Conservation (phyloP, 2,329 filamentous ascomycete genomes). For the Venturia aucupariae region DNA sequence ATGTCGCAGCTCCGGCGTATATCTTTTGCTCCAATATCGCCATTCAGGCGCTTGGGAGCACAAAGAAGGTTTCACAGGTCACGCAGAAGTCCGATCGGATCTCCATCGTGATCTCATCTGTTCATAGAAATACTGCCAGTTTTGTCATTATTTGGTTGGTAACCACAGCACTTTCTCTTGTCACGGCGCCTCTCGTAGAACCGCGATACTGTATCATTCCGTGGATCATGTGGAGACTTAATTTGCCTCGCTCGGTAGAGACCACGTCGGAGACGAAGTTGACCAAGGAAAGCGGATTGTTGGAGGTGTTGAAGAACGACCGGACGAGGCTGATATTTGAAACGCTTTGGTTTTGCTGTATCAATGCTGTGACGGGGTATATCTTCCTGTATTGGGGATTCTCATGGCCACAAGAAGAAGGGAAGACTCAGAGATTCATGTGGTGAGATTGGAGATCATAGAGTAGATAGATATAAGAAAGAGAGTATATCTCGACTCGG, state of each 20-base stretch:
- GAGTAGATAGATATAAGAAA: background rate
- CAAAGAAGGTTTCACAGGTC: background rate
- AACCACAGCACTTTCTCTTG: conserved; percentile 65
- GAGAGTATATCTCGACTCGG: background rate
- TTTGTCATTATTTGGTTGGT: conserved; percentile 55
- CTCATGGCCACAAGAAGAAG: conserved; percentile 54
- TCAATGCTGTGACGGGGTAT: conserved; percentile 60
- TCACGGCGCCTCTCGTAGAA: conserved; percentile 87
- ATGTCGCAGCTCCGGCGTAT: conserved; percentile 62
- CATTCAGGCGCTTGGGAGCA: conserved; percentile 47
- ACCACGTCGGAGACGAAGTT: background rate
- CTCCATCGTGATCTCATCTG: background rate
- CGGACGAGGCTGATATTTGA: conserved; percentile 38
- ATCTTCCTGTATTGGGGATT: conserved; percentile 63
- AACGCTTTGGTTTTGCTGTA: conserved; percentile 56
- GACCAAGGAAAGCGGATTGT: background rate
- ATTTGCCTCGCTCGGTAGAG: conserved; percentile 46
- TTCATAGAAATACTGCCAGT: conserved; percentile 27
- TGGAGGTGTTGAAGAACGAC: background rate
- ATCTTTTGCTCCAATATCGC: conserved; percentile 58
- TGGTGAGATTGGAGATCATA: conserved; percentile 45
- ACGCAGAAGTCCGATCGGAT: background rate
- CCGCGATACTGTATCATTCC: conserved; percentile 93
- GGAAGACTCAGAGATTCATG: conserved; percentile 65
- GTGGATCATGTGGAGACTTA: conserved; percentile 84